Evolutionary conservation across 2,329 filamentous ascomycete genomes (phyloP).

Genomic region (Fusarium kyushuense): DNA sequence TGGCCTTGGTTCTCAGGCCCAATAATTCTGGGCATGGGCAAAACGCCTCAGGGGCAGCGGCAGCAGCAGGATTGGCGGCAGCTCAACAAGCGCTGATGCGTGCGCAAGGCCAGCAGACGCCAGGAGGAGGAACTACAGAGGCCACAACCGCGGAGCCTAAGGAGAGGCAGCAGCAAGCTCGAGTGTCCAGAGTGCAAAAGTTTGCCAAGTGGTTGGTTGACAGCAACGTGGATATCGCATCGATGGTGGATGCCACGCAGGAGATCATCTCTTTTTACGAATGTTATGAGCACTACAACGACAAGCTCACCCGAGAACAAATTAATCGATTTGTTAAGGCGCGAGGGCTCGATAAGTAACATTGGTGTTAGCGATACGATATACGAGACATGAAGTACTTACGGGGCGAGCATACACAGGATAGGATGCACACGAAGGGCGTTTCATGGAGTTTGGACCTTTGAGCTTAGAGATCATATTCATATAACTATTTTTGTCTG

Average conservation of each 20-base stretch:
- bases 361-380: conserved; percentile 22
- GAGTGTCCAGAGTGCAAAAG: conserved; percentile 73
- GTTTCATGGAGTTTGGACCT: conserved; percentile 34
- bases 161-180: conserved; percentile 64
- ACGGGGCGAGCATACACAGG: conserved; percentile 3
- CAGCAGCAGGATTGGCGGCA: conserved; percentile 61
- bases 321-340: conserved; percentile 71
- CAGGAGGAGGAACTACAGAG: conserved; percentile 39
- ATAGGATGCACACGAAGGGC: conserved; percentile 1
- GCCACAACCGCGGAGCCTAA: conserved; percentile 50
- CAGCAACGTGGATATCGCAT: conserved; percentile 85
- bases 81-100: conserved; percentile 64
- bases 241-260: conserved; percentile 89
- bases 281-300: conserved; percentile 70
- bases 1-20: conserved; percentile 85
- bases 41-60: conserved; percentile 47
- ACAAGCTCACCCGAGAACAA: conserved; percentile 69
- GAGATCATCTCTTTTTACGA: conserved; percentile 93
- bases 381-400: conserved; percentile 44
- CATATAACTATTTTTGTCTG: background rate
- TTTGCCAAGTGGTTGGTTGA: conserved; percentile 85
- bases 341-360: conserved; percentile 65
- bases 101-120: conserved; percentile 54
- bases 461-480: background rate
- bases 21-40: conserved; percentile 50